Evolutionary conservation across 2,329 filamentous ascomycete species (phyloP).

Genomic region (Stagonosporopsis chrysanthemi): DNA sequence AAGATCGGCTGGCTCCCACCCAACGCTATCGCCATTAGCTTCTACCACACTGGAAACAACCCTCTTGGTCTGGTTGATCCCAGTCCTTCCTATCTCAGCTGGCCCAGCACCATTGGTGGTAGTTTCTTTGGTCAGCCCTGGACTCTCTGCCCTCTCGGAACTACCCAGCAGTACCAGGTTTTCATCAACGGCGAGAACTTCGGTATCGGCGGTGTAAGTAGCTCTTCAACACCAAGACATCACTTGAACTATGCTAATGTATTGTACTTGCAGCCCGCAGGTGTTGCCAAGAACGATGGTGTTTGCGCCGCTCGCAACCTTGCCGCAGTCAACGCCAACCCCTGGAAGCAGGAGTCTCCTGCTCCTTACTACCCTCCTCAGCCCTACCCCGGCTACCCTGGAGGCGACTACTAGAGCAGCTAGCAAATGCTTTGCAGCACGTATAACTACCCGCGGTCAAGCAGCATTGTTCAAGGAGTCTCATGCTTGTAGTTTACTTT

Average conservation of each 20-base stretch:
- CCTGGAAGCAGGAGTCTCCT: slow-evolving; percentile 18
- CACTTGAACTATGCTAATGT: slow-evolving; percentile 7
- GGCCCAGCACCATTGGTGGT: slow-evolving; percentile 33
- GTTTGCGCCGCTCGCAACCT: slow-evolving; percentile 17
- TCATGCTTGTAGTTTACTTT: slow-evolving; percentile 19
- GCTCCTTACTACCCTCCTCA: slow-evolving; percentile 15
- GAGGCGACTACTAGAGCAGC: slow-evolving; percentile 2
- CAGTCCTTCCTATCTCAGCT: slow-evolving; percentile 38
- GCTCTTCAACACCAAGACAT: not conserved
- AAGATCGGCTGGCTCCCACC: slow-evolving; percentile 36
- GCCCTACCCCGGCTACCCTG: slow-evolving; percentile 7
- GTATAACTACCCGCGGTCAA: slow-evolving; percentile 18
- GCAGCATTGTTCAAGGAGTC: slow-evolving; percentile 22
- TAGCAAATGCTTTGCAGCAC: slow-evolving; percentile 10
- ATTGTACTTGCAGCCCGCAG: slow-evolving; percentile 17
- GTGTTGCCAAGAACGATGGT: slow-evolving; percentile 20
- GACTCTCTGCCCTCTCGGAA: slow-evolving; percentile 30
- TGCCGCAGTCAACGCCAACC: slow-evolving; percentile 31
- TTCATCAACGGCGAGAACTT: slow-evolving; percentile 39
- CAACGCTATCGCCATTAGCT: slow-evolving; percentile 33
- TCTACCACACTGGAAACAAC: slow-evolving; percentile 40
- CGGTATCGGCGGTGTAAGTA: slow-evolving; percentile 20
- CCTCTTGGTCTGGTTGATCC: slow-evolving; percentile 30
- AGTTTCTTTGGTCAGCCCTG: slow-evolving; percentile 22
- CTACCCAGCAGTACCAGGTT: slow-evolving; percentile 38